These are phyloP conservation scores for Lagenaria siceraria DNA, from an alignment of 306 rosid genomes.

Conservation along the genomic window DNA sequence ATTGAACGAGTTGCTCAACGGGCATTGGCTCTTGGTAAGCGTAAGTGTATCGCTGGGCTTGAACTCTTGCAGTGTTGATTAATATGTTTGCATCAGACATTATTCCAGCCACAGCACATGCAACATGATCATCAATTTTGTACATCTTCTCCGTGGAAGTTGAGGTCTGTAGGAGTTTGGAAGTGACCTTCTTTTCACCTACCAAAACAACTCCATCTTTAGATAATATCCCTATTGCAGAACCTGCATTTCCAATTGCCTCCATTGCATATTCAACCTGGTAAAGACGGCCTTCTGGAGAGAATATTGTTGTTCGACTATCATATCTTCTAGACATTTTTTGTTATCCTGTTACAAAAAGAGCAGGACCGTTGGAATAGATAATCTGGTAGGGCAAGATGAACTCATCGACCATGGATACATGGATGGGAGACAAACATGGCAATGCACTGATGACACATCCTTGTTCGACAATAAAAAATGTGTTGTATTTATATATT, in stretches of 20 bases:
- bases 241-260: constrained; percentile 33
- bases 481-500: neutral
- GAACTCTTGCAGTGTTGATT: constrained; percentile 28
- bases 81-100: constrained; percentile 35
- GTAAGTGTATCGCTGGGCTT: constrained; percentile 21
- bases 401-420: neutral
- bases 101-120: constrained; percentile 32
- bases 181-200: constrained; percentile 30
- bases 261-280: constrained; percentile 33
- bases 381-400: neutral
- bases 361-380: neutral
- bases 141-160: constrained; percentile 30
- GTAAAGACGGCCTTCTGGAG: constrained; percentile 32
- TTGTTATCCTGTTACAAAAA: neutral
- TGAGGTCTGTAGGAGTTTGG: constrained; percentile 27
- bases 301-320: constrained; percentile 32
- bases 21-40: constrained; percentile 32
- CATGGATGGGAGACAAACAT: neutral
- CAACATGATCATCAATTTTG: constrained; percentile 24
- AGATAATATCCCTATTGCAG: constrained; percentile 26
- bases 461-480: neutral
- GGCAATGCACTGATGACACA: neutral
- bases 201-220: constrained; percentile 30
- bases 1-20: constrained; percentile 29
- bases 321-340: constrained; percentile 31